Base-by-base conservation (phyloP, 257 asterid species). In the Gardenia jasminoides region DNA sequence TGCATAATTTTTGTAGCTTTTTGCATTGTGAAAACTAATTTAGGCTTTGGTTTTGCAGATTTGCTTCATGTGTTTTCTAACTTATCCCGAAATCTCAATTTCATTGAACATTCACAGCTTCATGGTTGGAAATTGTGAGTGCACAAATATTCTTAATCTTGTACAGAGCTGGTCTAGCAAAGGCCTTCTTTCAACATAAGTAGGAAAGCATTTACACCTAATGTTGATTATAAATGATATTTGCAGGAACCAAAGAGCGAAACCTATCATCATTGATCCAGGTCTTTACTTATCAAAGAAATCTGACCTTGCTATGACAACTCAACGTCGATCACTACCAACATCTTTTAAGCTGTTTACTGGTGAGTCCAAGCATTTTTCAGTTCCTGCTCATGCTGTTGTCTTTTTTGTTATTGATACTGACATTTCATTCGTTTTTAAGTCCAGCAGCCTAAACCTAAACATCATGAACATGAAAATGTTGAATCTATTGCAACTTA, bases 111-210 rank as follows among this genome's bases (percentile, higher is more conserved):
- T 78, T 84, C 92, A 66, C 90, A 87, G 86, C 88, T 96, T 78
- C 84, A 84, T n/a, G 98, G 99, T 68, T 96, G 99, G 99, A 96
- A 96, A 84, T 83, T 96, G 99, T 96, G 88, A 72, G 98, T 88
- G 46, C 74, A 66, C 80, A 74, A n/a, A 24, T 39, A 58, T 78
- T 46, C 41, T 39, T 4, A 62, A 17, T 48, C 28, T n/a, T 39
- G 52, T 58, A 33, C 10, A 47, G n/a, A 43, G 33, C n/a, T 76
- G 50, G 24, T 31, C 20, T 56, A 10, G 47, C 72, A 70, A 39
- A 41, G 36, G 26, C 41, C 20, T 43, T 16, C 16, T 52, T 61
- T 26, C 13, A 46, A 59, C 75, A 26, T 33, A 54, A 59, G 26
- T 46, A 46, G 56, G 54, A n/a, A 67, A 67, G 28, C 30, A 74